phyloP scores from a whole-genome alignment of 352 stramenopile genomes.

The Globisporangium middletonii region DNA sequence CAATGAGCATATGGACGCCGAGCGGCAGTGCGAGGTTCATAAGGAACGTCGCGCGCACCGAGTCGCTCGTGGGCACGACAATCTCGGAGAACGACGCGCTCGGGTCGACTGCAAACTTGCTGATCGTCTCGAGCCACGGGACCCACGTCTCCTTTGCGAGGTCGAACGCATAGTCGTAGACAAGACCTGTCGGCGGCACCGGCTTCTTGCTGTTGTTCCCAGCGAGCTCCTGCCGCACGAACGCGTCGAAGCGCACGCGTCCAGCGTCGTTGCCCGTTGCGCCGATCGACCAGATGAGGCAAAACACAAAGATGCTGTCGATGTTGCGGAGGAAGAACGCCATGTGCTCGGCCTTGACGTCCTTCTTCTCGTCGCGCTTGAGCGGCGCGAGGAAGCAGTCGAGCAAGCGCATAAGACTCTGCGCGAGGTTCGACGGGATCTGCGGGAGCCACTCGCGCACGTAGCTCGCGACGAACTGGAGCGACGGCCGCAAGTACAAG shows the following conservation, averaged over 20 bases:
- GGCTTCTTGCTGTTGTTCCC: conserved; percentile 44
- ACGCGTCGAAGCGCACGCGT: conserved; percentile 81
- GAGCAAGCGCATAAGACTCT: conserved; percentile 88
- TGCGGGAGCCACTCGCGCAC: conserved; percentile 91
- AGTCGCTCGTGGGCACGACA: conserved; percentile 92
- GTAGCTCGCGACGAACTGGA: conserved; percentile 83
- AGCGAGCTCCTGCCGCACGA: conserved; percentile 78
- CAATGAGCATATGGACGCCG: conserved; percentile 89
- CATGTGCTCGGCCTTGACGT: conserved; percentile 65
- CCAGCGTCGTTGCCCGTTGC: conserved; percentile 86
- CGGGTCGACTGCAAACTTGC: conserved; percentile 63
- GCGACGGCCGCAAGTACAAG: conserved; percentile 66
- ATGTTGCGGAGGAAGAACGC: conserved; percentile 68
- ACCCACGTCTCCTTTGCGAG: conserved; percentile 76
- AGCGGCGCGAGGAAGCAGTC: conserved; percentile 88
- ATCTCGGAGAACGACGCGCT: conserved; percentile 87
- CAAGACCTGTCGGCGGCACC: conserved; percentile 50
- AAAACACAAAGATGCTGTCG: conserved; percentile 91
- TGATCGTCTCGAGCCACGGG: conserved; percentile 89
- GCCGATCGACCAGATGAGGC: conserved; percentile 89
- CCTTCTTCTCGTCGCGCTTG: conserved; percentile 85
- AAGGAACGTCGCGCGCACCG: conserved; percentile 90
- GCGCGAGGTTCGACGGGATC: conserved; percentile 87
- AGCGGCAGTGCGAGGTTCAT: conserved; percentile 82
- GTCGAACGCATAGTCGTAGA: conserved; percentile 93